Conservation (phyloP, 345 rosid species). For the Eucalyptus marginata region DNA sequence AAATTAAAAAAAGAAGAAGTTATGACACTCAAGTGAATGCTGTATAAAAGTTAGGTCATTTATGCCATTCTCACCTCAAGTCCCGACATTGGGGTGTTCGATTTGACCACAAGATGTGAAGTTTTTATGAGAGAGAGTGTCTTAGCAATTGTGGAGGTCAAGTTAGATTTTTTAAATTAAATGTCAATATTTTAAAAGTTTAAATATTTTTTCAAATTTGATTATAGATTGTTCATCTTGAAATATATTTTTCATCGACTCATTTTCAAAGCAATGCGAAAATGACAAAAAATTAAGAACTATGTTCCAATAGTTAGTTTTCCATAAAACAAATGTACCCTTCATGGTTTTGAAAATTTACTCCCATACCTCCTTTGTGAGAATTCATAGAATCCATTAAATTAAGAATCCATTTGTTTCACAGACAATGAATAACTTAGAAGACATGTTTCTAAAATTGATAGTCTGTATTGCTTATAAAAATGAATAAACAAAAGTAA, state of each 20-base stretch:
- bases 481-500: too few relatives aligned
- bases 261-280: not conserved
- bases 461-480: too few relatives aligned
- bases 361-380: too few relatives aligned
- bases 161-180: not conserved
- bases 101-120: not conserved
- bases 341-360: not conserved
- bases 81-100: accelerated
- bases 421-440: too few relatives aligned
- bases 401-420: too few relatives aligned
- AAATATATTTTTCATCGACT: not conserved
- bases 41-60: too few relatives aligned
- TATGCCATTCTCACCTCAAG: not conserved
- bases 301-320: not conserved
- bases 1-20: too few relatives aligned
- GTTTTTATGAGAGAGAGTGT: not conserved
- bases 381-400: too few relatives aligned
- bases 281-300: not conserved
- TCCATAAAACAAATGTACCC: not conserved
- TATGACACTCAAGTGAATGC: too few relatives aligned
- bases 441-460: too few relatives aligned
- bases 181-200: not conserved
- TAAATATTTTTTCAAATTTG: not conserved
- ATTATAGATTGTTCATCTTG: not conserved
- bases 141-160: not conserved